These are phyloP conservation scores for Chenopodium album DNA, from an alignment of 148 eudicot genomes.

Conservation along the genomic window DNA sequence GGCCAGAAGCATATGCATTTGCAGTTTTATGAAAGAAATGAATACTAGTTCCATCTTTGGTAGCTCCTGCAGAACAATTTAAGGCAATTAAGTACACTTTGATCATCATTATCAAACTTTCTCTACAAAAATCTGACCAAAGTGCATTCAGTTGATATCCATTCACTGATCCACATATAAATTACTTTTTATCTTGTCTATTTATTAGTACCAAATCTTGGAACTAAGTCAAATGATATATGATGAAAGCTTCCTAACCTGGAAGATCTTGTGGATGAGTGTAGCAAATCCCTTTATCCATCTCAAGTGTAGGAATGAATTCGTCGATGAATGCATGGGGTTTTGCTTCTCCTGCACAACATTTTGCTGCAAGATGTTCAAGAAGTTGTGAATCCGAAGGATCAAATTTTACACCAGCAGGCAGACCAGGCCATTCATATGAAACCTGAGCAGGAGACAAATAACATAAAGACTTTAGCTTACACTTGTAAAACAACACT, in stretches of 20 bases:
- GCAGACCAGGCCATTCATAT: constrained; percentile 83
- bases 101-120: not conserved
- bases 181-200: not conserved
- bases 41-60: constrained; percentile 56
- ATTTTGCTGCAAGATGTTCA: constrained; percentile 66
- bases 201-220: not conserved
- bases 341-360: constrained; percentile 40
- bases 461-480: not conserved
- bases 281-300: constrained; percentile 68
- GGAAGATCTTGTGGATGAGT: constrained; percentile 84
- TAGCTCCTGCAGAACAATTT: constrained; percentile 47
- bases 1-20: constrained; percentile 79
- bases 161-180: not conserved
- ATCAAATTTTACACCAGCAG: constrained; percentile 79
- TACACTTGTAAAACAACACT: not conserved
- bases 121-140: not conserved
- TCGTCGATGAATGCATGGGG: constrained; percentile 68
- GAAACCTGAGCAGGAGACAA: constrained; percentile 38
- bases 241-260: constrained; percentile 37
- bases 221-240: not conserved
- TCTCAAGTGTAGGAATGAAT: constrained; percentile 67
- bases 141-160: not conserved
- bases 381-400: constrained; percentile 68
- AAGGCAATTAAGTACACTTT: not conserved
- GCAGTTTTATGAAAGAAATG: constrained; percentile 67